Evolutionary conservation across 495 filamentous ascomycete species (phyloP).

Genomic region (Halenospora varia): DNA sequence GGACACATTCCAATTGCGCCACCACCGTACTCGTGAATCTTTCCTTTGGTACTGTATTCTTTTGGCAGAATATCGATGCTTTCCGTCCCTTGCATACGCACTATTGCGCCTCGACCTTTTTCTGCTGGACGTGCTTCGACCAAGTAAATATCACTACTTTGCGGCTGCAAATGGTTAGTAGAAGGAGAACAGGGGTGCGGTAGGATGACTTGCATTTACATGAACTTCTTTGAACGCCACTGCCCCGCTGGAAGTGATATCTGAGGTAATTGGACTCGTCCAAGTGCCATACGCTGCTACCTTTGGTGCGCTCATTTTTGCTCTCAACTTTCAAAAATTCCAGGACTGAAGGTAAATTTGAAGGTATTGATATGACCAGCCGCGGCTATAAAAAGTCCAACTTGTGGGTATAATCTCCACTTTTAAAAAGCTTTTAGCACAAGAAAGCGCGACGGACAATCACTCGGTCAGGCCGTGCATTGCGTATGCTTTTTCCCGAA

Average conservation of each 20-base stretch:
- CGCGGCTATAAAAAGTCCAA: too few relatives aligned
- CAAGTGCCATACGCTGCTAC: neutral
- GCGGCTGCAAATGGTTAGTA: constrained; percentile 9
- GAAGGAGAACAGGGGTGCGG: neutral
- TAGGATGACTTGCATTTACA: neutral
- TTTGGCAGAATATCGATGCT: constrained; percentile 36
- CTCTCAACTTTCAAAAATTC: too few relatives aligned
- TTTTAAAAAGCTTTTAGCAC: too few relatives aligned
- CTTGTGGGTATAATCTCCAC: too few relatives aligned
- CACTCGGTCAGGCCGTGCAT: too few relatives aligned
- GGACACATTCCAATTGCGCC: constrained; percentile 28
- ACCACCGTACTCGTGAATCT: constrained; percentile 35
- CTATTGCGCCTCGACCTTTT: constrained; percentile 35
- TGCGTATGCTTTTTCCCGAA: too few relatives aligned
- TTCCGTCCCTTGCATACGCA: constrained; percentile 30
- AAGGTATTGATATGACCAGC: too few relatives aligned
- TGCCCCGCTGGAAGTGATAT: neutral
- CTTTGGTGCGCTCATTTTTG: too few relatives aligned
- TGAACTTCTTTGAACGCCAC: neutral
- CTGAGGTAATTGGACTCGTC: neutral
- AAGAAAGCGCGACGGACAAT: too few relatives aligned
- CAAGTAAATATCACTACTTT: constrained; percentile 35
- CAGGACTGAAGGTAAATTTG: too few relatives aligned
- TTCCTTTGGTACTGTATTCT: constrained; percentile 38
- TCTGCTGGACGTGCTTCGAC: constrained; percentile 35